Percentiles rank a stretch among this genome's conserved stretches.
These are phyloP conservation scores for Sistotremastrum niveocremeum DNA, from an alignment of 768 basidiomycete genomes.

Conservation along the genomic window DNA sequence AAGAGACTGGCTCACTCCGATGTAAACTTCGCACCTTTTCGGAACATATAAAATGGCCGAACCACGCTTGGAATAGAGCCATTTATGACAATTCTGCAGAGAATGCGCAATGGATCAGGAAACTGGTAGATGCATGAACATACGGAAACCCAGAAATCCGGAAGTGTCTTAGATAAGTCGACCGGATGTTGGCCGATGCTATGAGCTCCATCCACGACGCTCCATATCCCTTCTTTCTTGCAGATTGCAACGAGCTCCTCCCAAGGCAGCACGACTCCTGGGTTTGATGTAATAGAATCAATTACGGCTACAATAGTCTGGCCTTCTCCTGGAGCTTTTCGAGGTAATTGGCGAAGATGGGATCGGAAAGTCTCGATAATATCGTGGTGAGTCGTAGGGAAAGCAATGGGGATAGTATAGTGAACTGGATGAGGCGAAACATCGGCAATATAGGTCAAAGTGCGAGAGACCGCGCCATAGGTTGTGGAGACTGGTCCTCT, in stretches of 20 bases:
- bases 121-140: slow-evolving; percentile 9
- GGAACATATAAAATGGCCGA: slow-evolving; percentile 68
- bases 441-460: slow-evolving; percentile 42
- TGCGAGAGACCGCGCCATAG: slow-evolving; percentile 40
- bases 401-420: slow-evolving; percentile 35
- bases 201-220: slow-evolving; percentile 71
- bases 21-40: slow-evolving; percentile 25
- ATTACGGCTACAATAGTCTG: slow-evolving; percentile 53
- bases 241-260: slow-evolving; percentile 53
- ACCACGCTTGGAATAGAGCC: slow-evolving; percentile 60
- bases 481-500: slow-evolving; percentile 34
- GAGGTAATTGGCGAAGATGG: slow-evolving; percentile 20
- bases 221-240: slow-evolving; percentile 45
- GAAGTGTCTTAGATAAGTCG: slow-evolving; percentile 33
- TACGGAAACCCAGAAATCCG: slow-evolving; percentile 74
- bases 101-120: neutral
- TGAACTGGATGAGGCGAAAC: slow-evolving; percentile 36
- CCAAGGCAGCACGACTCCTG: slow-evolving; percentile 59
- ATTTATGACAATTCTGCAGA: slow-evolving; percentile 70
- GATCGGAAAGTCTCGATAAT: slow-evolving; percentile 39
- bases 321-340: slow-evolving; percentile 9
- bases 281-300: slow-evolving; percentile 50
- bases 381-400: slow-evolving; percentile 41
- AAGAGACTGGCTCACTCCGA: neutral
- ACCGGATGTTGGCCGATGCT: slow-evolving; percentile 54